Conservation (phyloP, 306 rosid genomes). For the Alnus glutinosa region DNA sequence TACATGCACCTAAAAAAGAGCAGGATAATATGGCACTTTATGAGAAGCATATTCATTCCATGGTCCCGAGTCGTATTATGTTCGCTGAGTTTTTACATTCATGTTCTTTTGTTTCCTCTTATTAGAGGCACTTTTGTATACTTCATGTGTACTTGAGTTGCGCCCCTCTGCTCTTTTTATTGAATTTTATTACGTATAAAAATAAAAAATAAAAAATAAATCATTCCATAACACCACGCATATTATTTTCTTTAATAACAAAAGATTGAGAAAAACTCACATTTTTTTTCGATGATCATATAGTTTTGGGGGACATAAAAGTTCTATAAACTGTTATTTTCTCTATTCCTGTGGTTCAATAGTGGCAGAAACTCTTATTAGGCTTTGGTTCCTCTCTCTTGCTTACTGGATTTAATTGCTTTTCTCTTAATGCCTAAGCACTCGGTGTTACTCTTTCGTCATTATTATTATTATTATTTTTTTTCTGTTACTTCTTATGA, state of each 20-base stretch:
- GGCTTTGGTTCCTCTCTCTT: not conserved
- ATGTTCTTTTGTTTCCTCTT: too few species aligned
- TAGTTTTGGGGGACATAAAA: not conserved
- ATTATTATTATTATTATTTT: not conserved
- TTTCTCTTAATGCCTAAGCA: not conserved
- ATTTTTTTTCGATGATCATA: not conserved
- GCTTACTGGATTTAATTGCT: not conserved
- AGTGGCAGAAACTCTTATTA: not conserved
- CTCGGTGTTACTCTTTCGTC: not conserved
- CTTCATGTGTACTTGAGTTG: too few species aligned
- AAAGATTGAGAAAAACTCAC: not conserved
- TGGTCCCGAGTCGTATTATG: not conserved
- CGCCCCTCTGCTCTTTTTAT: too few species aligned
- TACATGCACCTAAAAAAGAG: constrained; percentile 2
- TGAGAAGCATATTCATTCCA: not conserved
- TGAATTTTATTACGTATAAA: too few species aligned
- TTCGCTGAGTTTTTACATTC: too few species aligned
- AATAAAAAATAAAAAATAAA: not conserved
- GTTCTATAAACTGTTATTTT: not conserved
- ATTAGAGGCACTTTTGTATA: too few species aligned
- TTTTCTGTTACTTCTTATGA: not conserved
- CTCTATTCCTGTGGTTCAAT: not conserved
- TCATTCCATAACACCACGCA: not conserved
- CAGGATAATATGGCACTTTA: not conserved
- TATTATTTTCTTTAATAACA: not conserved